Conservation (phyloP, 441 rosid genomes). For the Gossypium trilobum region DNA sequence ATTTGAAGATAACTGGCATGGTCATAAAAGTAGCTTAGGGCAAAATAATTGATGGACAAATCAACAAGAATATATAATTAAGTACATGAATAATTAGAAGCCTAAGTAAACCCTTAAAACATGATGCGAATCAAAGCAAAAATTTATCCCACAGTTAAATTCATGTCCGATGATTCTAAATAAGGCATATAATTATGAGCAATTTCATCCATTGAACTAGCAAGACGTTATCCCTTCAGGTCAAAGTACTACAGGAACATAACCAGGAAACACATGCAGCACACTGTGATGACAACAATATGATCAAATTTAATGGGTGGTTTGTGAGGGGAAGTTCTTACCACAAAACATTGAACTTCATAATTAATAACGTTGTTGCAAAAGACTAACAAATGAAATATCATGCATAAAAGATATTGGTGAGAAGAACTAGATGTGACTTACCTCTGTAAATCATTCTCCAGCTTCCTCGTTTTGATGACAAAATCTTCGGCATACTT, state of each 20-base stretch:
- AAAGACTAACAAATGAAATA: background rate
- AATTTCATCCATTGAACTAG: background rate
- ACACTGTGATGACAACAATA: background rate
- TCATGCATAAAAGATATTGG: background rate
- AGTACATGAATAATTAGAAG: background rate
- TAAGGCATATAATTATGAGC: background rate
- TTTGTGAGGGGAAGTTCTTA: background rate
- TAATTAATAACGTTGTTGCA: background rate
- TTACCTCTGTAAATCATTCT: conserved; percentile 50
- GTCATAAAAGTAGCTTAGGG: background rate
- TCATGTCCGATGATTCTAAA: too few relatives aligned
- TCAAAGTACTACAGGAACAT: background rate
- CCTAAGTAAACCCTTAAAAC: background rate
- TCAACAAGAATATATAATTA: background rate
- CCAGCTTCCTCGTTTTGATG: conserved; percentile 48
- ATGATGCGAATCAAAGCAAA: too few relatives aligned
- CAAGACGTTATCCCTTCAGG: background rate
- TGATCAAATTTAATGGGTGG: background rate
- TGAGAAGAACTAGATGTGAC: background rate
- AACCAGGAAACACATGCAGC: background rate
- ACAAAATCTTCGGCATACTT: conserved; percentile 48
- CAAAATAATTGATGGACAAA: background rate
- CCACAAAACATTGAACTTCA: conserved; percentile 1
- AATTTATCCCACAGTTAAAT: too few relatives aligned
- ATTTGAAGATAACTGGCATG: background rate